These are phyloP conservation scores for Novymonas esmeraldas DNA, from an alignment of 208 protist species.

Conservation along the genomic window DNA sequence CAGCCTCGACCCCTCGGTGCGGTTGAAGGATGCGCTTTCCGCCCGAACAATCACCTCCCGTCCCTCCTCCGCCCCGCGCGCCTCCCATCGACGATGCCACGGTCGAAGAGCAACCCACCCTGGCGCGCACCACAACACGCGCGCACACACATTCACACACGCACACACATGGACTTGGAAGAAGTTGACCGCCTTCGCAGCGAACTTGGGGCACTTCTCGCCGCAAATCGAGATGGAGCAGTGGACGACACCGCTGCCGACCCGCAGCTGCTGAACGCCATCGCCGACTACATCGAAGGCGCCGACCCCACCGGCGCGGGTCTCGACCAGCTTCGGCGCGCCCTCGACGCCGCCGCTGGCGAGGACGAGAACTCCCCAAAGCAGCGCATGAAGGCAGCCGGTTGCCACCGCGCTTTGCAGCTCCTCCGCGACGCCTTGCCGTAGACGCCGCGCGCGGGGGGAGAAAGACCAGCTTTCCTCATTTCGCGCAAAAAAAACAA, in stretches of 20 bases:
- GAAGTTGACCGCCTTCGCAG: constrained; percentile 15
- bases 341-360: constrained; percentile 8
- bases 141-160: no score
- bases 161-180: constrained; percentile 11
- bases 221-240: not conserved
- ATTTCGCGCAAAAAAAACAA: not conserved
- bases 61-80: no score
- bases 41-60: no score
- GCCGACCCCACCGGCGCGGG: constrained; percentile 19
- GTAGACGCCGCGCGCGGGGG: no score
- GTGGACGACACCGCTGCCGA: constrained; percentile 8
- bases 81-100: no score
- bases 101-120: no score
- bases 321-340: constrained; percentile 13
- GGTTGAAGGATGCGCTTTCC: no score
- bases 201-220: constrained; percentile 10
- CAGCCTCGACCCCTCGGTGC: no score
- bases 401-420: constrained; percentile 15
- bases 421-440: constrained; percentile 9
- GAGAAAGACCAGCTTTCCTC: no score
- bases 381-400: constrained; percentile 24
- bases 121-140: no score
- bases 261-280: constrained; percentile 19
- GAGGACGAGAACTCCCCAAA: not conserved
- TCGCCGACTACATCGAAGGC: constrained; percentile 35